Base-by-base conservation (phyloP, 805 yeast genomes). In the Monosporozyma siamensis region DNA sequence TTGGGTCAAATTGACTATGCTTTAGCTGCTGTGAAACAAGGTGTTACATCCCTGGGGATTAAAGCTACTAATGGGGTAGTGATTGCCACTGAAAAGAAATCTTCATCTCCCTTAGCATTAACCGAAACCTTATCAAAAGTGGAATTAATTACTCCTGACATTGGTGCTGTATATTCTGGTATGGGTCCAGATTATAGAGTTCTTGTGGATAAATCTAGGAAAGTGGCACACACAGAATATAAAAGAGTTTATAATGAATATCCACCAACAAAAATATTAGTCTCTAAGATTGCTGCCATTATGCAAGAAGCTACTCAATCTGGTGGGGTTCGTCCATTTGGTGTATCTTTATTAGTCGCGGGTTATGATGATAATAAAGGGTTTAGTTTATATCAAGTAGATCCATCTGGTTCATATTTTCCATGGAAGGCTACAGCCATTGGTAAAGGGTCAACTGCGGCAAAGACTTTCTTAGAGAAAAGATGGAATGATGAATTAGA, bases 371-470 rank as follows among this genome's bases (percentile, higher is more conserved):
- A 82, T 29, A 71, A 71, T 45, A 78, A 74, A 53, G 71, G 76
- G 12, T 89, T 76, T 64, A 84, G 84, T 59, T 71, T 92, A 46
- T 92, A 92, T 64, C 99, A 92, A 67, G 95, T 92, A 38, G 99
- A 92, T 67, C 99, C 99, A 4, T 83, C 95, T 3, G 99, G 99
- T 8, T 80, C 96, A 32, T 92, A 82, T 64, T 92, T 86, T 74
- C 97, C 99, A 8, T 92, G 99, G 99, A 92, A 90, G 66, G 98
- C 98, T 30, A 90, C 98, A 3, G 97, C 98, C 20, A 92, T 92
- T 55, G 99, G 99, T 50, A 89, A 88, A 61, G 95, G 96, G 21
- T 80, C 96, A 3, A 78, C 79, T 35, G 86, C 95, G n/a, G 98
- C 97, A 27, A 92, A 94, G 70, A 90, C 97, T 1, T 92, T 92